These are phyloP conservation scores for Podospora sp. DNA, from an alignment of 495 filamentous ascomycete species.

Conservation along the genomic window DNA sequence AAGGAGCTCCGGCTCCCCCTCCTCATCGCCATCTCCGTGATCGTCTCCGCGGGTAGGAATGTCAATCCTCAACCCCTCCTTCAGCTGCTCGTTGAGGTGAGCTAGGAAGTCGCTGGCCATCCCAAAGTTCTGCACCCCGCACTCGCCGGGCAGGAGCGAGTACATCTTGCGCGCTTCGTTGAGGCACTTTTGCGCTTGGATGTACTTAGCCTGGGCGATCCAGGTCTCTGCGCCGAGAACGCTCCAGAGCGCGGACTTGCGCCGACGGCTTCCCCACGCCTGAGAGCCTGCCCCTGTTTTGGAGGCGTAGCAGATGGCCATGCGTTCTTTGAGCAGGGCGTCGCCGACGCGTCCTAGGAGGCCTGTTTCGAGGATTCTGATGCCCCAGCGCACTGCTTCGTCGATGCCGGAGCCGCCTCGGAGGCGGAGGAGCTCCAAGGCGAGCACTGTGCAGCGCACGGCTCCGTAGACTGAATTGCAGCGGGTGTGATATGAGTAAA, in stretches of 20 bases:
- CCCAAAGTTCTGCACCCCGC: constrained; percentile 57
- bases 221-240: constrained; percentile 81
- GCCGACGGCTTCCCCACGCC: constrained; percentile 66
- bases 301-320: constrained; percentile 79
- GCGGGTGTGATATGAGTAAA: constrained; percentile 88
- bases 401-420: constrained; percentile 79
- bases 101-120: constrained; percentile 66
- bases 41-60: constrained; percentile 31
- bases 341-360: constrained; percentile 74
- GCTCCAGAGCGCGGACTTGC: constrained; percentile 91
- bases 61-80: constrained; percentile 50
- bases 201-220: constrained; percentile 68
- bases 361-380: constrained; percentile 73
- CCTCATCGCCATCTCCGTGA: constrained; percentile 40
- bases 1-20: constrained; percentile 39
- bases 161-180: constrained; percentile 73
- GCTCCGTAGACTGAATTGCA: constrained; percentile 74
- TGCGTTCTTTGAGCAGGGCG: constrained; percentile 78
- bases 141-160: constrained; percentile 56
- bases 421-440: constrained; percentile 77
- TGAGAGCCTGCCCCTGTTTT: constrained; percentile 65
- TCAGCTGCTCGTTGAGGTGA: constrained; percentile 60
- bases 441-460: constrained; percentile 73
- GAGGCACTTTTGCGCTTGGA: constrained; percentile 71
- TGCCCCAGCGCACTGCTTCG: constrained; percentile 84